These are phyloP conservation scores for Solanum hybrid DNA, from an alignment of 305 asterid species.

Conservation along the genomic window DNA sequence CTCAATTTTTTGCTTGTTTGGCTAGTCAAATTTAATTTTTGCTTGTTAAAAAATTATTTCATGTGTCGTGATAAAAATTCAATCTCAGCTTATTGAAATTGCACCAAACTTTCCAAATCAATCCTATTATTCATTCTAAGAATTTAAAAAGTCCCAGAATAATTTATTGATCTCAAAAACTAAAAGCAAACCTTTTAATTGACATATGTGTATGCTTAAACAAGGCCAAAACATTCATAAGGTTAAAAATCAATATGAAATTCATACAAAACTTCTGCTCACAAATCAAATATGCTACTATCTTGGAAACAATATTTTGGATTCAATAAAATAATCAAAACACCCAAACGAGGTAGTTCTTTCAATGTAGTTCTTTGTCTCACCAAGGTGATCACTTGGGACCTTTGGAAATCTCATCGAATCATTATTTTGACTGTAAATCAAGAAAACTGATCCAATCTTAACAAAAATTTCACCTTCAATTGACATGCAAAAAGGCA, in stretches of 20 bases:
- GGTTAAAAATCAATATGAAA: background rate
- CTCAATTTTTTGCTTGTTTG: background rate
- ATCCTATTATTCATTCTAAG: background rate
- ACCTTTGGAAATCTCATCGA: constrained; percentile 11
- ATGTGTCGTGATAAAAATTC: background rate
- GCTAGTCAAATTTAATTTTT: background rate
- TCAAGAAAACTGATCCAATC: constrained; percentile 7
- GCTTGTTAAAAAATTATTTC: background rate
- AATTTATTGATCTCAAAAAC: too few relatives aligned
- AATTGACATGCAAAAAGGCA: background rate
- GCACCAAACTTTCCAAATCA: background rate
- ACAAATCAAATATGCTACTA: background rate
- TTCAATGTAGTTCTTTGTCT: constrained; percentile 29
- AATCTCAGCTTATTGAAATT: background rate
- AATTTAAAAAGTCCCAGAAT: background rate
- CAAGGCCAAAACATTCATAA: background rate
- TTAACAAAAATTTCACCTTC: constrained; percentile 30
- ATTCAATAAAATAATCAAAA: background rate
- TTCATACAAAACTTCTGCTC: background rate
- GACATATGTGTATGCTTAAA: background rate
- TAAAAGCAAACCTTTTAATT: background rate
- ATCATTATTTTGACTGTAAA: constrained; percentile 25
- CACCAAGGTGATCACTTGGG: background rate
- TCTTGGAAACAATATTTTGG: background rate
- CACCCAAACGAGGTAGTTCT: constrained; percentile 5